Evolutionary conservation across 257 asterid genomes (phyloP).

Genomic region (Cruciata laevipes): DNA sequence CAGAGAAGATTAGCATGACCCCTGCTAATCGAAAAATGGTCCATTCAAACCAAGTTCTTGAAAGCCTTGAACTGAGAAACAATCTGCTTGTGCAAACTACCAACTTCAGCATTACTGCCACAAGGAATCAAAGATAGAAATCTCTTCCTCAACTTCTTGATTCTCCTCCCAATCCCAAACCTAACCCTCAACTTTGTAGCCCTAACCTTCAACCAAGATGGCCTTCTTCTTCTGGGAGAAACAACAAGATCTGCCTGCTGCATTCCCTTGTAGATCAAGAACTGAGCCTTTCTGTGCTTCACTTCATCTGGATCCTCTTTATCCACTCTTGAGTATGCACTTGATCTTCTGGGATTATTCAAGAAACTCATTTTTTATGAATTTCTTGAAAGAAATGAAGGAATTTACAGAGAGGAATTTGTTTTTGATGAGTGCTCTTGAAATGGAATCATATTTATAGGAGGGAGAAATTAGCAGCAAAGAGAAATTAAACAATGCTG

Average conservation of each 20-base stretch:
- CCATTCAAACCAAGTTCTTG: conserved; percentile 40
- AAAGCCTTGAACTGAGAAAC: conserved; percentile 40
- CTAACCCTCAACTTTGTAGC: conserved; percentile 50
- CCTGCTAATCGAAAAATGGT: no score
- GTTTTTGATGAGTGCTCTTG: background rate
- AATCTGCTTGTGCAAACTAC: conserved; percentile 35
- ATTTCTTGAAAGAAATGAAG: background rate
- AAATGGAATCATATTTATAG: conserved; percentile 35
- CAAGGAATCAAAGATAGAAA: conserved; percentile 34
- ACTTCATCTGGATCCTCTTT: conserved; percentile 57
- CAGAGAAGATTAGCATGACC: no score
- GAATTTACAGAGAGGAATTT: background rate
- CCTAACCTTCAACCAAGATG: conserved; percentile 58
- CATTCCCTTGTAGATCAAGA: conserved; percentile 67
- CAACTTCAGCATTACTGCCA: conserved; percentile 19
- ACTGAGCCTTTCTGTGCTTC: conserved; percentile 53
- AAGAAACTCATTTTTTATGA: conserved; percentile 22
- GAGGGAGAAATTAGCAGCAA: background rate
- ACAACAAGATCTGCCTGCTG: conserved; percentile 36
- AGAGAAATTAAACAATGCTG: background rate
- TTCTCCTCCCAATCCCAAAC: conserved; percentile 58
- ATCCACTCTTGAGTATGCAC: conserved; percentile 49
- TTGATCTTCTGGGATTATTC: conserved; percentile 10
- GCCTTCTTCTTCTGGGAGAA: conserved; percentile 21
- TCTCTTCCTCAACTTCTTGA: conserved; percentile 45